Evolutionary conservation across 306 rosid species (phyloP), one percentile per base, ranked within the genome.

Genomic region (Vigna mungo): DNA sequence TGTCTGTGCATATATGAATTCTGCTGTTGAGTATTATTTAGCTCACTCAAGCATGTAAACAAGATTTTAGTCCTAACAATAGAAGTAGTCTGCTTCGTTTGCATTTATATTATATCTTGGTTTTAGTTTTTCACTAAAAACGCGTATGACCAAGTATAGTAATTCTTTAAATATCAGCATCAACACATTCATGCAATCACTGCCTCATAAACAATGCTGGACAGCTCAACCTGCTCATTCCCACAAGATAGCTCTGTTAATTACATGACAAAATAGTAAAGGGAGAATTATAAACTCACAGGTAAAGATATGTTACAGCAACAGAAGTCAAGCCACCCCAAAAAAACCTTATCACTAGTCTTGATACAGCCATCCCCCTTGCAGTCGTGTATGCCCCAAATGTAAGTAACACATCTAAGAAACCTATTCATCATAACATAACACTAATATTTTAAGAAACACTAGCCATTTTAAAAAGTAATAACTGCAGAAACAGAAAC

Each of bases 321-420:
- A 49, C 91, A 13, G 98, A 95, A 86, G 81, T 82, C 88, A 88
- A 88, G 78, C 96, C 97, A 84, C 92, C 87, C 97, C 97, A 95
- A 83, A 95, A 89, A 71, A 95, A 95, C 85, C 90, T 88, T 84
- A 95, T 95, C 59, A 92, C 93, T 70, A 92, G 74, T 85, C 97
- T 92, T 75, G 98, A 95, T 82, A 95, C 87, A 75, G 98, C 98
- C 98, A 95, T 92, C 80, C 94, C 98, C 87, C 98, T 88, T 78
- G 98, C 97, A 53, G 93, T 85, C 25, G 82, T 80, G 89, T 95
- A 92, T 18, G 98, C 97, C 80, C 98, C 98, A 87, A 87, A 95
- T 83, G 91, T 95, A 82, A 95, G 97, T 81, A 92, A 73, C 74
- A 95, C 96, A 77, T 95, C 98, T 68, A 95, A 84, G 84, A 72